Evolutionary conservation across 257 asterid genomes (phyloP).

Genomic region (Plantago ovata): DNA sequence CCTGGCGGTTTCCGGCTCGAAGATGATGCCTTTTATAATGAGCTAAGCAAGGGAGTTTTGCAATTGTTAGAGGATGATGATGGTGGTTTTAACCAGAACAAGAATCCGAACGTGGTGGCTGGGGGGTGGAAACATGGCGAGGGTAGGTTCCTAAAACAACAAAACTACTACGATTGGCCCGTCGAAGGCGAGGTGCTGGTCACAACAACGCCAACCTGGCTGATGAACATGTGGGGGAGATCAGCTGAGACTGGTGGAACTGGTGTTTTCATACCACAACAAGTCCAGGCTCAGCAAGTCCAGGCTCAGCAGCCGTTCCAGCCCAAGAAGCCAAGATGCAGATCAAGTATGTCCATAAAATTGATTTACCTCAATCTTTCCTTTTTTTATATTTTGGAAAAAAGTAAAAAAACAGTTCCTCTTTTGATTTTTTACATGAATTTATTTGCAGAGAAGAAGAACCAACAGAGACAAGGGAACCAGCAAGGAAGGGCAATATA

Average conservation of each 20-base stretch:
- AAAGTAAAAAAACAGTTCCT: no score
- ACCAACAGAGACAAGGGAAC: no score
- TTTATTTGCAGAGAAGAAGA: no score
- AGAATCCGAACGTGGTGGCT: neutral
- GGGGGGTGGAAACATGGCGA: constrained; percentile 11
- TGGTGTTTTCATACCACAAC: constrained; percentile 84
- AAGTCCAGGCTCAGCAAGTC: no score
- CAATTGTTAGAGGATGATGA: constrained; percentile 49
- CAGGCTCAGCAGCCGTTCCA: no score
- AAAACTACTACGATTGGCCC: constrained; percentile 41
- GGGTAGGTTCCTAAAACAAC: constrained; percentile 2
- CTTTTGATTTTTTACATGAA: no score
- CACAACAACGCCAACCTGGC: constrained; percentile 54
- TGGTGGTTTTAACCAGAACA: constrained; percentile 13
- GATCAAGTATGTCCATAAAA: no score
- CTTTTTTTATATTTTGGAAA: no score
- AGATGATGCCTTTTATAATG: constrained; percentile 54
- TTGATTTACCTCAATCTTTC: no score
- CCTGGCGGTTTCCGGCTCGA: constrained; percentile 40
- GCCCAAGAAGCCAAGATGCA: no score
- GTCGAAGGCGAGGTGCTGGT: no score
- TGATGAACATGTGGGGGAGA: constrained; percentile 59
- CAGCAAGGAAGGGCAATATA: no score
- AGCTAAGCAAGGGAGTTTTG: constrained; percentile 46
- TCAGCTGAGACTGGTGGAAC: constrained; percentile 75